Percentiles rank a stretch among this genome's conserved stretches.
Evolutionary conservation across 805 yeast genomes (phyloP).

Genomic region (Kuraishia capsulata): DNA sequence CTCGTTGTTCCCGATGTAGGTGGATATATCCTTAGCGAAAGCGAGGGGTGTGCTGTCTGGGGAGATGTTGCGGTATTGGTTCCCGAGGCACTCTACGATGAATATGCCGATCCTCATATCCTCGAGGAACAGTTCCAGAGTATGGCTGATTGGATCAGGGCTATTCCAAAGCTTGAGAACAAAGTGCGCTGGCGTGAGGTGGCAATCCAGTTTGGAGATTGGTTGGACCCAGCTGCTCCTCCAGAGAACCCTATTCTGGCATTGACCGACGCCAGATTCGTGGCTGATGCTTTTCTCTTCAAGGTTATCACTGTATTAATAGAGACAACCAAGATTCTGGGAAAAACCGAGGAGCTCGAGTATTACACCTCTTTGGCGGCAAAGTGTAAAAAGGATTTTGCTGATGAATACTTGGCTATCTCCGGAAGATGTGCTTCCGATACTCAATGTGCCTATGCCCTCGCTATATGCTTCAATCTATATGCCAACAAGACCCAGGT

Average conservation of each 20-base stretch:
- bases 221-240: slow-evolving; percentile 18
- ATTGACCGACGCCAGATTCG: slow-evolving; percentile 13
- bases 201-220: slow-evolving; percentile 20
- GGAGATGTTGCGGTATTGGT: slow-evolving; percentile 15
- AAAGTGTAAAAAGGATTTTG: slow-evolving; percentile 9
- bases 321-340: slow-evolving; percentile 6
- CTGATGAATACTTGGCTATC: slow-evolving; percentile 9
- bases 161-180: slow-evolving; percentile 9
- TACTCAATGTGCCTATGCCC: slow-evolving; percentile 16
- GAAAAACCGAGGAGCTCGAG: slow-evolving; percentile 5
- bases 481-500: slow-evolving; percentile 7
- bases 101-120: slow-evolving; percentile 6
- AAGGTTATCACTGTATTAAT: slow-evolving; percentile 7
- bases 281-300: slow-evolving; percentile 15
- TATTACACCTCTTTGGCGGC: slow-evolving; percentile 5
- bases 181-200: slow-evolving; percentile 8
- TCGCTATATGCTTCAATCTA: slow-evolving; percentile 12
- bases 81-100: slow-evolving; percentile 8
- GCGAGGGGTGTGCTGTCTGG: slow-evolving; percentile 13
- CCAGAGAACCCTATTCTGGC: slow-evolving; percentile 14
- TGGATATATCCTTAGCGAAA: slow-evolving; percentile 6
- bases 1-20: slow-evolving; percentile 14
- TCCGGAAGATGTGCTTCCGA: slow-evolving; percentile 11
- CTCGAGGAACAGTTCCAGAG: slow-evolving; percentile 7
- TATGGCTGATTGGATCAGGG: slow-evolving; percentile 9